Conservation (phyloP, 495 filamentous ascomycete genomes). For the Lasiosphaeria miniovina region DNA sequence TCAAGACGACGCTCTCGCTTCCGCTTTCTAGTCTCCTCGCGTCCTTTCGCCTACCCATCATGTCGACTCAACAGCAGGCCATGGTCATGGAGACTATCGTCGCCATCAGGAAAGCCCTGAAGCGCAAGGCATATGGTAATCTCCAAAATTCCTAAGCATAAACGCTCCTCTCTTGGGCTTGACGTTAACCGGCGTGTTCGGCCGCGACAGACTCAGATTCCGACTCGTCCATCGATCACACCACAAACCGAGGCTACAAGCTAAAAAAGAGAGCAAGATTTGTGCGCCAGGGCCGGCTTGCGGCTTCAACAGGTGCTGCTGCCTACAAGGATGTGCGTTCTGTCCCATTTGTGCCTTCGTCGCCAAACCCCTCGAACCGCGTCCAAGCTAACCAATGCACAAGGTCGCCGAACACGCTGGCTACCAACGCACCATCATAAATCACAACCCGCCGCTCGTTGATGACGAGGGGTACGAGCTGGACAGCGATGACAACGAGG, state of each 20-base stretch:
- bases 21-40: background rate
- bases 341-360: background rate
- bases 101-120: constrained; percentile 25
- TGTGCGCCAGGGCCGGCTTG: constrained; percentile 72
- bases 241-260: constrained; percentile 89
- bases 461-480: constrained; percentile 87
- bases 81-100: constrained; percentile 30
- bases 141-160: background rate
- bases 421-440: constrained; percentile 78
- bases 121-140: constrained; percentile 30
- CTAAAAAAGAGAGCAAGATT: constrained; percentile 78
- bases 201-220: constrained; percentile 69
- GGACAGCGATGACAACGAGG: constrained; percentile 75
- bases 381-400: constrained; percentile 8
- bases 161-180: background rate
- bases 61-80: constrained; percentile 34
- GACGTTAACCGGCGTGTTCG: constrained; percentile 3
- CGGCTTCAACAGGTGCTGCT: constrained; percentile 64
- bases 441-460: constrained; percentile 66
- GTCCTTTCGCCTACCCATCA: constrained; percentile 9
- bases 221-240: constrained; percentile 74
- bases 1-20: background rate
- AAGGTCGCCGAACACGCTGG: constrained; percentile 84
- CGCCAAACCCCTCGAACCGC: background rate
- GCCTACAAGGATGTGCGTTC: constrained; percentile 78